Conservation (phyloP, 2,329 filamentous ascomycete genomes). For the Talaromyces verruculosus region DNA sequence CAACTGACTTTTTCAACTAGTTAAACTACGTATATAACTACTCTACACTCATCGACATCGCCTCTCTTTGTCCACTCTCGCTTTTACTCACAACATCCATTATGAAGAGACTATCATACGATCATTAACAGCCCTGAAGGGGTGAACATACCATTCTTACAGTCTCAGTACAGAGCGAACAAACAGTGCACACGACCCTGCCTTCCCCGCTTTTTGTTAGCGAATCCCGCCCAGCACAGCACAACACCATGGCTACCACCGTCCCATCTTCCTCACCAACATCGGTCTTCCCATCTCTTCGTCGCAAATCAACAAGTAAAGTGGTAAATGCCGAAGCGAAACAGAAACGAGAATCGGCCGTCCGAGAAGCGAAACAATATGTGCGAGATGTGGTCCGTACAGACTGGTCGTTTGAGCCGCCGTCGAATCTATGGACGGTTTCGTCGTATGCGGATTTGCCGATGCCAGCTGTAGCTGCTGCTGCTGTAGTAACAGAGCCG, state of each 20-base stretch:
- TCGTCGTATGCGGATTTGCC: conserved; percentile 22
- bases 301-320: conserved; percentile 26
- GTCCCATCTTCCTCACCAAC: conserved; percentile 14
- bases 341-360: conserved; percentile 41
- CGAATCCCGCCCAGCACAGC: neutral
- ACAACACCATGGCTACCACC: conserved; percentile 11
- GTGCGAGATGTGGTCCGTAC: conserved; percentile 43
- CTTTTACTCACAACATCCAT: neutral
- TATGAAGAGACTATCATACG: conserved; percentile 10
- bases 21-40: neutral
- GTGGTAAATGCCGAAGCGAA: conserved; percentile 16
- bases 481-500: neutral
- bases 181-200: conserved; percentile 1
- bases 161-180: neutral
- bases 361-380: conserved; percentile 43
- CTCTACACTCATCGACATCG: neutral
- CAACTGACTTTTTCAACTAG: neutral
- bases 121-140: neutral
- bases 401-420: conserved; percentile 43
- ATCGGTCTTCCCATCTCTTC: conserved; percentile 26
- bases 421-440: conserved; percentile 25
- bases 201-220: conserved; percentile 2
- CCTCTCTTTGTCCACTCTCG: conserved; percentile 5
- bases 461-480: neutral
- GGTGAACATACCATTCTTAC: neutral